These are phyloP conservation scores for Alternaria ventricosa DNA, from an alignment of 2,329 filamentous ascomycete species.

Conservation along the genomic window DNA sequence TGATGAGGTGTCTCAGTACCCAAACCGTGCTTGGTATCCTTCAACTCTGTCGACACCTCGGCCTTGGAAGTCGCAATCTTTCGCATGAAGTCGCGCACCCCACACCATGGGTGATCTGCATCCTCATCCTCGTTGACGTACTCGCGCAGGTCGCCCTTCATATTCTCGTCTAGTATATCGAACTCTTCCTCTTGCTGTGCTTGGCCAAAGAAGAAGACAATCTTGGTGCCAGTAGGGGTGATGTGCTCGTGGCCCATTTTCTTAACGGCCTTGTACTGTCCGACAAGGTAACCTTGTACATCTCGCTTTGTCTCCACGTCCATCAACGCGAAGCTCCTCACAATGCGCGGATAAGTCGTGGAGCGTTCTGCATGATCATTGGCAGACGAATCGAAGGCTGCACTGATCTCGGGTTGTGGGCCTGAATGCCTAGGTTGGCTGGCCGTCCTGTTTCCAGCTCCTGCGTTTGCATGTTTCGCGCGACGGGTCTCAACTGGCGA, in stretches of 20 bases:
- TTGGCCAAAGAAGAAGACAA: not conserved
- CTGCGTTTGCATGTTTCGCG: not conserved
- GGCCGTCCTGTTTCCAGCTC: not conserved
- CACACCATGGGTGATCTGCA: not conserved
- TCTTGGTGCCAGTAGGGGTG: slow-evolving; percentile 6
- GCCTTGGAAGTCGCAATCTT: not conserved
- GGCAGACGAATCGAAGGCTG: not conserved
- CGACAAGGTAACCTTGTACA: slow-evolving; percentile 4
- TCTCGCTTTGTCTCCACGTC: not conserved
- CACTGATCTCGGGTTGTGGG: not conserved
- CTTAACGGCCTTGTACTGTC: not conserved
- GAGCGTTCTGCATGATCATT: not conserved
- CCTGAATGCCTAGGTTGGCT: not conserved
- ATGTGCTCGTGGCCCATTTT: slow-evolving; percentile 7
- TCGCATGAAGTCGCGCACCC: not conserved
- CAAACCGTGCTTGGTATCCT: not conserved
- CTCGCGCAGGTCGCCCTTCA: not conserved
- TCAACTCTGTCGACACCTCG: not conserved
- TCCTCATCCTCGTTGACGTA: not conserved
- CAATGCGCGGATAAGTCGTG: not conserved
- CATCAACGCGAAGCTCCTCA: not conserved
- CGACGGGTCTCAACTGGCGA: not conserved
- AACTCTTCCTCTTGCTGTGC: not conserved
- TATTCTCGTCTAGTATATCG: not conserved
- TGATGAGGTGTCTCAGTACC: not conserved